Percentiles rank a stretch among this genome's conserved stretches.
Evolutionary conservation across 257 asterid species (phyloP).

Genomic region (Scutellaria galericulata): DNA sequence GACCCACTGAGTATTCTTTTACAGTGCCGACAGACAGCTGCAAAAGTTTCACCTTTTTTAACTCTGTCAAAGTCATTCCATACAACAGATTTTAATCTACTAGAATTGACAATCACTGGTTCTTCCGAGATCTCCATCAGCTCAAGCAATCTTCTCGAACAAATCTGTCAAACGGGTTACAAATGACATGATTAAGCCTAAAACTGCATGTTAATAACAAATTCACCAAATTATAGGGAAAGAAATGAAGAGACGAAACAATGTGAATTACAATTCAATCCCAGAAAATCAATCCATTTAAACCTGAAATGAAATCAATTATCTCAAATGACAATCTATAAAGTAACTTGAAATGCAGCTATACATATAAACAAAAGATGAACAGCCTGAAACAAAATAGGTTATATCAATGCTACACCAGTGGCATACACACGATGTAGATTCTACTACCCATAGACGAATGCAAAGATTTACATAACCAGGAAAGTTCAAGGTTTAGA

Average conservation of each 20-base stretch:
- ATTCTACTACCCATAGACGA: too few relatives aligned
- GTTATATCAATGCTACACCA: background rate
- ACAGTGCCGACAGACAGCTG: slow-evolving; percentile 87
- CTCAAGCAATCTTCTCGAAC: slow-evolving; percentile 11
- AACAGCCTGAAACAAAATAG: slow-evolving; percentile 22
- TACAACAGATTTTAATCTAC: slow-evolving; percentile 84
- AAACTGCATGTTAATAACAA: slow-evolving; percentile 12
- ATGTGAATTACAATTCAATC: background rate
- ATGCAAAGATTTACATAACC: background rate
- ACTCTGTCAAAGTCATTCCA: slow-evolving; percentile 98
- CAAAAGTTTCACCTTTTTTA: slow-evolving; percentile 75
- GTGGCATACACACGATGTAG: background rate
- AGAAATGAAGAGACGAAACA: background rate
- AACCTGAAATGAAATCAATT: slow-evolving; percentile 7
- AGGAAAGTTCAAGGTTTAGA: slow-evolving; percentile 6
- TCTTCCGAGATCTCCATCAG: slow-evolving; percentile 83
- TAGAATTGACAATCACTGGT: slow-evolving; percentile 70
- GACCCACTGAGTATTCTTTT: slow-evolving; percentile 92
- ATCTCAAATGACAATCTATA: background rate
- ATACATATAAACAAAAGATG: background rate
- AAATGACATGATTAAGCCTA: background rate
- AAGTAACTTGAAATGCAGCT: slow-evolving; percentile 1
- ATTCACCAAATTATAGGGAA: background rate
- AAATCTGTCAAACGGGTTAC: slow-evolving; percentile 32
- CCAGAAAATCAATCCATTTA: background rate